Percentiles rank a stretch among this genome's conserved stretches.
Conservation (phyloP, 305 asterid species). For the Fraxinus platypoda region DNA sequence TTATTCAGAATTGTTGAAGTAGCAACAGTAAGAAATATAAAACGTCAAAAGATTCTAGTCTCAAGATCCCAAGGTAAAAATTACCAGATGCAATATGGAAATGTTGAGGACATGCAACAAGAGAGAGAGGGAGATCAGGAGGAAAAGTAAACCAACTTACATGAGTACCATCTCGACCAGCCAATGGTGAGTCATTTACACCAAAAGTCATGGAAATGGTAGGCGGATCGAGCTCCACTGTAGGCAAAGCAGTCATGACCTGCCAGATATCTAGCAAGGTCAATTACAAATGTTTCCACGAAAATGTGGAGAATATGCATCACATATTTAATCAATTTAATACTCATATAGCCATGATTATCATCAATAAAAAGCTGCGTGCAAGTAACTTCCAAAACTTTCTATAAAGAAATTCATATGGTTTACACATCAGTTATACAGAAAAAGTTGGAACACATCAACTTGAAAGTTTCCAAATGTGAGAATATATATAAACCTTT, state of each 20-base stretch:
- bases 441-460: neutral
- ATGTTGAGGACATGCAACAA: constrained; percentile 13
- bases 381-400: neutral
- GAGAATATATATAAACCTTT: neutral
- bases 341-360: constrained; percentile 6
- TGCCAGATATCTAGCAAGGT: constrained; percentile 32
- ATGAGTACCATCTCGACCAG: constrained; percentile 93
- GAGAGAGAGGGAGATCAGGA: neutral
- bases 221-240: constrained; percentile 96
- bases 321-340: constrained; percentile 1
- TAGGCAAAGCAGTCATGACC: constrained; percentile 86
- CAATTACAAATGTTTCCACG: constrained; percentile 23
- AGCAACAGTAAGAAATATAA: neutral
- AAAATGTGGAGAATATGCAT: constrained; percentile 9
- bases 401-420: neutral
- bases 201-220: constrained; percentile 99
- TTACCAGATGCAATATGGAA: constrained; percentile 15
- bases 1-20: neutral
- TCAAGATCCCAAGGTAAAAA: constrained; percentile 5
- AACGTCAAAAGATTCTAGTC: neutral
- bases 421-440: neutral
- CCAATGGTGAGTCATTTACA: constrained; percentile 96
- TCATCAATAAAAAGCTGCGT: neutral
- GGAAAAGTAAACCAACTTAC: constrained; percentile 45
- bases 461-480: neutral